A percentile compares a stretch with the other conserved stretches of the same genome.
Evolutionary conservation across 805 yeast species (phyloP).

Genomic region (Ogataea chonburiensis): DNA sequence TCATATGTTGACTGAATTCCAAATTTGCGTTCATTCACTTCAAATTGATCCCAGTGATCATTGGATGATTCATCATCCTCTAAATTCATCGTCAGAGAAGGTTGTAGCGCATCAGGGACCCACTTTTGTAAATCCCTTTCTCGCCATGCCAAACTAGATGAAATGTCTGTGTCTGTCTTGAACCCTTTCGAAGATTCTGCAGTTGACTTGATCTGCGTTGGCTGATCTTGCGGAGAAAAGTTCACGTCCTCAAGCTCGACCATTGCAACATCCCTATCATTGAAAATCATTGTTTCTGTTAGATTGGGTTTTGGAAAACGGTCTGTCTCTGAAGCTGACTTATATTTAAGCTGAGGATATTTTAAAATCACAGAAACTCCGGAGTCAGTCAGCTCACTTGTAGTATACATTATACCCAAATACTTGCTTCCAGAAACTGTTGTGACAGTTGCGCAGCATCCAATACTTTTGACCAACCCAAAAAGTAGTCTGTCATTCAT

Average conservation of each 20-base stretch:
- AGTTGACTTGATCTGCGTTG: slow-evolving; percentile 5
- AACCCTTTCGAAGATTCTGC: slow-evolving; percentile 38
- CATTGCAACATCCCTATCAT: slow-evolving; percentile 51
- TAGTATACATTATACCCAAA: slow-evolving; percentile 57
- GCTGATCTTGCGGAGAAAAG: slow-evolving; percentile 18
- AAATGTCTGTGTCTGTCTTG: slow-evolving; percentile 84
- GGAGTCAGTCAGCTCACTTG: slow-evolving; percentile 36
- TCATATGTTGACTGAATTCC: slow-evolving; percentile 84
- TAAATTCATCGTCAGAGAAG: slow-evolving; percentile 23
- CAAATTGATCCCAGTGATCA: slow-evolving; percentile 85
- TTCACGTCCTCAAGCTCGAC: slow-evolving; percentile 44
- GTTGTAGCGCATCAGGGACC: slow-evolving; percentile 62
- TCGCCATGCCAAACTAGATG: slow-evolving; percentile 44
- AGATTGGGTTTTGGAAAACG: slow-evolving; percentile 35
- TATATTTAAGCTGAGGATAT: slow-evolving; percentile 43
- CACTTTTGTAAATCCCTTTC: slow-evolving; percentile 82
- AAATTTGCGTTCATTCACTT: slow-evolving; percentile 83
- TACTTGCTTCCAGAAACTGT: slow-evolving; percentile 60
- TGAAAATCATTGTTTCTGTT: slow-evolving; percentile 44
- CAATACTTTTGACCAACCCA: slow-evolving; percentile 57
- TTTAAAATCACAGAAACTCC: slow-evolving; percentile 58
- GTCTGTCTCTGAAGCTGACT: slow-evolving; percentile 37
- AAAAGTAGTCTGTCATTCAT: slow-evolving; percentile 57
- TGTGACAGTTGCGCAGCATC: slow-evolving; percentile 56
- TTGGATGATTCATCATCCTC: slow-evolving; percentile 37